Conservation (phyloP, 1,284 basidiomycete species). For the Volvariella surrecta region DNA sequence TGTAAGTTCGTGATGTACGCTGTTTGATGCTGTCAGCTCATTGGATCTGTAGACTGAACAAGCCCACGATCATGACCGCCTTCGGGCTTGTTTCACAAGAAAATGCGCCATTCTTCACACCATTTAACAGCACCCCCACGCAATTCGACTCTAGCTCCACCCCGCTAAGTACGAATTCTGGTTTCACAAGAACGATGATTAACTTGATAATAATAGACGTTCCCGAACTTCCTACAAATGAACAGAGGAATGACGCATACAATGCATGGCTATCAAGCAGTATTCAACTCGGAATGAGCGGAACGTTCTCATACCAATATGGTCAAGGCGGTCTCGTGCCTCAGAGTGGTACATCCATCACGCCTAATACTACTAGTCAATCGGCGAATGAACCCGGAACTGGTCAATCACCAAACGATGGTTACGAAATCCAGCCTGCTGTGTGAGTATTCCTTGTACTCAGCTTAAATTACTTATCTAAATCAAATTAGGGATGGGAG, state of each 20-base stretch:
- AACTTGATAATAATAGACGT: not conserved
- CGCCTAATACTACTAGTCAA: constrained; percentile 24
- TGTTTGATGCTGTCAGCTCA: constrained; percentile 1
- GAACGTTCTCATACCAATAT: constrained; percentile 30
- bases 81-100: constrained; percentile 57
- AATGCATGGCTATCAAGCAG: constrained; percentile 34
- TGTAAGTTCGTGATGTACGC: constrained; percentile 25
- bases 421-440: constrained; percentile 36
- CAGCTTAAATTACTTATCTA: not conserved
- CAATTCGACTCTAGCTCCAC: constrained; percentile 33
- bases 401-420: constrained; percentile 53
- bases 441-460: constrained; percentile 21
- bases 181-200: not conserved
- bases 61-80: constrained; percentile 44
- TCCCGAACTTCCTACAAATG: constrained; percentile 26
- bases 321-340: constrained; percentile 39
- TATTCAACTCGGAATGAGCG: constrained; percentile 1
- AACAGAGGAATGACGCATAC: constrained; percentile 45
- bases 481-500: too few relatives aligned
- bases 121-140: constrained; percentile 45
- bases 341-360: constrained; percentile 31
- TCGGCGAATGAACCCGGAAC: constrained; percentile 24
- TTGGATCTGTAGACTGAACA: constrained; percentile 32
- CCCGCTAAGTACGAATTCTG: constrained; percentile 24
- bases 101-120: constrained; percentile 44